A percentile compares a stretch with the other conserved stretches of the same genome.
Evolutionary conservation across 2,329 filamentous ascomycete genomes (phyloP).

Genomic region (Scedosporium apiospermum): DNA sequence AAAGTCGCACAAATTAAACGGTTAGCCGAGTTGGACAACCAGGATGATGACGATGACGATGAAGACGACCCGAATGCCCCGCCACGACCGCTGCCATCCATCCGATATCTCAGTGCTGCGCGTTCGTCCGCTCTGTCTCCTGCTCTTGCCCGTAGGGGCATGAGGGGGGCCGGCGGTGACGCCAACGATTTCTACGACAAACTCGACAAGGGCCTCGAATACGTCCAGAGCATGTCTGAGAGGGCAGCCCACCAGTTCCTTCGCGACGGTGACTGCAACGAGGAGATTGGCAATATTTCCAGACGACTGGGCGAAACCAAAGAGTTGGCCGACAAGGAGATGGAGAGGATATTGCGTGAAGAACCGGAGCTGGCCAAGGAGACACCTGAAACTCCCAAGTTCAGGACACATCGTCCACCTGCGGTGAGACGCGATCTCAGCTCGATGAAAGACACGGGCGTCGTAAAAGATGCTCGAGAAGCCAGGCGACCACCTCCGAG

Average conservation of each 20-base stretch:
- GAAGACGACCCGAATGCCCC: conserved; percentile 17
- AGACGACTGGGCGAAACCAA: conserved; percentile 55
- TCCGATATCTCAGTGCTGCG: conserved; percentile 29
- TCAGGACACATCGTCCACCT: conserved; percentile 40
- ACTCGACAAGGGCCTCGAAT: conserved; percentile 70
- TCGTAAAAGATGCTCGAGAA: background rate
- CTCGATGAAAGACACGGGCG: conserved; percentile 11
- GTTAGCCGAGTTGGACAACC: conserved; percentile 49
- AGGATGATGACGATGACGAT: conserved; percentile 35
- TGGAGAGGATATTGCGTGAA: conserved; percentile 44
- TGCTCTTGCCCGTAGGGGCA: conserved; percentile 11
- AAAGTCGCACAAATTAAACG: conserved; percentile 58
- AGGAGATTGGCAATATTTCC: conserved; percentile 63
- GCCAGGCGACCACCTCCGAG: background rate
- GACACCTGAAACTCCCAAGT: conserved; percentile 27
- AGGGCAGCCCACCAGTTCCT: conserved; percentile 81
- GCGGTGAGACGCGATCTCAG: conserved; percentile 40
- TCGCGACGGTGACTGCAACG: conserved; percentile 75
- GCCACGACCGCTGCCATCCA: conserved; percentile 22
- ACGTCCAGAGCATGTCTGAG: conserved; percentile 73
- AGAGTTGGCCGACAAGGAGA: conserved; percentile 49
- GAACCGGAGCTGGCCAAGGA: conserved; percentile 34
- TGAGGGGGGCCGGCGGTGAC: conserved; percentile 9
- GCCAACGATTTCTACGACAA: conserved; percentile 53
- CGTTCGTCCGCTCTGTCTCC: conserved; percentile 19